These are phyloP conservation scores for Penicillium thymicola DNA, from an alignment of 2,329 filamentous ascomycete genomes.

Conservation along the genomic window DNA sequence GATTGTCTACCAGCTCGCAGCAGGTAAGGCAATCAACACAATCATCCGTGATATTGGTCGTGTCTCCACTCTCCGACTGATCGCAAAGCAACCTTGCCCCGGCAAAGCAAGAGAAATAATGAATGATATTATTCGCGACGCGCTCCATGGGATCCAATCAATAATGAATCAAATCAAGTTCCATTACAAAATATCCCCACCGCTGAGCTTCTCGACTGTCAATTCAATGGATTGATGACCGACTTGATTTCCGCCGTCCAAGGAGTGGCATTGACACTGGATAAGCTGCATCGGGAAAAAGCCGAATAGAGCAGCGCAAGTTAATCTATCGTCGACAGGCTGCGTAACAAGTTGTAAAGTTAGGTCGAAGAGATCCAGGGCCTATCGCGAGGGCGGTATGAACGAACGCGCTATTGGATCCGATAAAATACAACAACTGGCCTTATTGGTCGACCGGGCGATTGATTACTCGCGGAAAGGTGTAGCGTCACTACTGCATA, in stretches of 20 bases:
- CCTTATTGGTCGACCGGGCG: not conserved
- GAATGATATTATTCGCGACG: not conserved
- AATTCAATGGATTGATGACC: not conserved
- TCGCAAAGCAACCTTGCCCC: not conserved
- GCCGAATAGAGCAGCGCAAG: not conserved
- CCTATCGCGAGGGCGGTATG: not conserved
- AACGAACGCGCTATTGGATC: slow-evolving; percentile 1
- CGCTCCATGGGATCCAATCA: not conserved
- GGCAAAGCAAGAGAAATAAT: not conserved
- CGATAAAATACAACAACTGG: not conserved
- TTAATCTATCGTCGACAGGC: not conserved
- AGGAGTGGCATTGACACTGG: not conserved
- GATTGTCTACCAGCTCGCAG: not conserved
- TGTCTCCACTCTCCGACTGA: not conserved
- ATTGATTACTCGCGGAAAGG: not conserved
- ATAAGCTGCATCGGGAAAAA: not conserved
- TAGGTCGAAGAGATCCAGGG: not conserved
- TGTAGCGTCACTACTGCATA: not conserved
- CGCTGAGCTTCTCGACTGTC: not conserved
- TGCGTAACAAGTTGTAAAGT: not conserved
- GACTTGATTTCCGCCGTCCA: not conserved
- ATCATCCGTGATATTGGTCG: slow-evolving; percentile 1
- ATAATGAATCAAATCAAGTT: not conserved
- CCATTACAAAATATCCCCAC: not conserved
- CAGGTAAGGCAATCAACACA: not conserved